phyloP scores from a whole-genome alignment of 1,284 basidiomycete species.

The Cystobasidium pallidum region DNA sequence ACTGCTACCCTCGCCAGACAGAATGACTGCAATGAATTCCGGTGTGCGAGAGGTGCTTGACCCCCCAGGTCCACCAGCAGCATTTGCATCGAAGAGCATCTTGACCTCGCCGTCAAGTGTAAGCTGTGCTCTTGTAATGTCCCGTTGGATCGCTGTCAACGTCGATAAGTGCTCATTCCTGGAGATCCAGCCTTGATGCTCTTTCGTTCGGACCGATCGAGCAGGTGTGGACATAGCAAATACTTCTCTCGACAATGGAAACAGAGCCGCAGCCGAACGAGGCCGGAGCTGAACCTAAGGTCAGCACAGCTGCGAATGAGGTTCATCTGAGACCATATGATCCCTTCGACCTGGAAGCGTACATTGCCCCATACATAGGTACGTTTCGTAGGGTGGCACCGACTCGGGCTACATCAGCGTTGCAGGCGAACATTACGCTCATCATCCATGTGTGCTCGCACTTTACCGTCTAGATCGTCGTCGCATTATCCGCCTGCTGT shows the following conservation, averaged over 20 bases:
- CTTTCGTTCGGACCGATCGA: conserved; percentile 21
- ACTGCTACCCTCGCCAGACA: conserved; percentile 40
- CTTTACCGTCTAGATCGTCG: conserved; percentile 21
- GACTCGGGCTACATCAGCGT: no score
- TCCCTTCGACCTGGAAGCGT: conserved; percentile 76
- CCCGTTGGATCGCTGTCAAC: not conserved
- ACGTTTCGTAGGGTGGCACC: no score
- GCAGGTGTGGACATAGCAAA: not conserved
- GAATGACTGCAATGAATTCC: conserved; percentile 40
- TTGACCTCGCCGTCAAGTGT: not conserved
- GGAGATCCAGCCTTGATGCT: not conserved
- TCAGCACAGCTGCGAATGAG: not conserved
- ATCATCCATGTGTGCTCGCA: not conserved
- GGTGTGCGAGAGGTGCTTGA: conserved; percentile 34
- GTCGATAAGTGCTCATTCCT: no score
- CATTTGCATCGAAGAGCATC: conserved; percentile 34
- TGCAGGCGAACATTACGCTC: no score
- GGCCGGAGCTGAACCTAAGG: not conserved
- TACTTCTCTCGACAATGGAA: conserved; percentile 23
- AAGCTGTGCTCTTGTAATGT: not conserved
- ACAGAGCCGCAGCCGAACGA: conserved; percentile 8
- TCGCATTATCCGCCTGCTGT: conserved; percentile 66
- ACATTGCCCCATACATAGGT: conserved; percentile 67
- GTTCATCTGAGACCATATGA: conserved; percentile 71
- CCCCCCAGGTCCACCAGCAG: conserved; percentile 24